Conservation (phyloP, 805 yeast species). For the Naumovozyma baii region DNA sequence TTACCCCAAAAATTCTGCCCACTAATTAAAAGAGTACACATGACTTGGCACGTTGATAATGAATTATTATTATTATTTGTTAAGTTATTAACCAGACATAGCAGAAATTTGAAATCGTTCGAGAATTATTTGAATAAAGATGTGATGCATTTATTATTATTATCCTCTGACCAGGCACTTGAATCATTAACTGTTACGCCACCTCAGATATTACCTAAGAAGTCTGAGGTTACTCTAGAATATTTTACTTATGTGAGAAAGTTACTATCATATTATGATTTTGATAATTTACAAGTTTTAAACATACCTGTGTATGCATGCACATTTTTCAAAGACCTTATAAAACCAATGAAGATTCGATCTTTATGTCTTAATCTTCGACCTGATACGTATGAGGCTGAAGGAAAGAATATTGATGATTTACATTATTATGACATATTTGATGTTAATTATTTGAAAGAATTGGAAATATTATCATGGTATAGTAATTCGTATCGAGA, state of each 20-base stretch:
- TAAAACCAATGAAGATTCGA: conserved; percentile 15
- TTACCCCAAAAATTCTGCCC: conserved; percentile 14
- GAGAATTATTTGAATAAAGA: conserved; percentile 19
- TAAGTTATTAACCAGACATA: conserved; percentile 10
- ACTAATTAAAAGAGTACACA: conserved; percentile 17
- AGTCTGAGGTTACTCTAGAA: conserved; percentile 6
- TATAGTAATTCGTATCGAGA: conserved; percentile 17
- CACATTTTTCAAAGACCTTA: conserved; percentile 14
- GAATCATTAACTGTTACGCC: conserved; percentile 20
- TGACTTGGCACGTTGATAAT: conserved; percentile 26
- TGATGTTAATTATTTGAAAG: conserved; percentile 22
- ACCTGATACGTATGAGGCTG: conserved; percentile 18
- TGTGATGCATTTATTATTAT: conserved; percentile 9
- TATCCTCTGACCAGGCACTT: conserved; percentile 7
- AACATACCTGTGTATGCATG: conserved; percentile 23
- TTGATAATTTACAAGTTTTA: conserved; percentile 14
- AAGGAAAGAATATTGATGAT: conserved; percentile 3
- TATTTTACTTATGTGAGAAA: conserved; percentile 11
- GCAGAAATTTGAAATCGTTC: conserved; percentile 14
- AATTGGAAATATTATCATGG: conserved; percentile 33
- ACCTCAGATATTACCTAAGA: conserved; percentile 17
- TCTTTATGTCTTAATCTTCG: conserved; percentile 22
- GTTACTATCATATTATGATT: conserved; percentile 9
- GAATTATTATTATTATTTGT: conserved; percentile 12
- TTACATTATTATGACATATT: conserved; percentile 25